A percentile compares a stretch with the other conserved stretches of the same genome.
phyloP scores from a whole-genome alignment of 495 filamentous ascomycete genomes.

The Ascobolus immersus region DNA sequence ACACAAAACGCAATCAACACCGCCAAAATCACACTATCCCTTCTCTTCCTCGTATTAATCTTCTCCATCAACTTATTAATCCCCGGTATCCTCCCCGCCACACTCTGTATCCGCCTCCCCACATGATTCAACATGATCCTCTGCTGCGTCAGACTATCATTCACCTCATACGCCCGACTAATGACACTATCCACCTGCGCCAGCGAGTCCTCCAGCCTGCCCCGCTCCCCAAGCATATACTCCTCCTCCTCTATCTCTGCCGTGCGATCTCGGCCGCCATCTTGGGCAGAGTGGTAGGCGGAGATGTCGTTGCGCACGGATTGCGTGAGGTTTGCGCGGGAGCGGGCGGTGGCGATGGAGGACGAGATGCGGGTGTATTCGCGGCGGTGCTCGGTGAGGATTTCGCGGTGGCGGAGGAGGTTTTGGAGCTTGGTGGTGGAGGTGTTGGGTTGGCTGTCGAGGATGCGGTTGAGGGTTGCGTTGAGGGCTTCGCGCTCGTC shows the following conservation, averaged over 20 bases:
- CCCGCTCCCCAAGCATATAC: slow-evolving; percentile 85
- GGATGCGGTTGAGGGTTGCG: too few relatives aligned
- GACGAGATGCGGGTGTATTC: slow-evolving; percentile 50
- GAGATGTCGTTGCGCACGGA: slow-evolving; percentile 80
- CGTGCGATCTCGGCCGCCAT: too few relatives aligned
- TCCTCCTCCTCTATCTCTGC: slow-evolving; percentile 38
- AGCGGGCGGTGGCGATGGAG: slow-evolving; percentile 43
- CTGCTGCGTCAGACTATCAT: slow-evolving; percentile 71
- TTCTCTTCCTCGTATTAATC: slow-evolving; percentile 83
- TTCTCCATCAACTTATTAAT: slow-evolving; percentile 79
- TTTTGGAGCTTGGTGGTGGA: slow-evolving; percentile 89
- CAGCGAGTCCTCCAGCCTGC: slow-evolving; percentile 61
- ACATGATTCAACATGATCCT: slow-evolving; percentile 64
- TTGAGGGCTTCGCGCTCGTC: too few relatives aligned
- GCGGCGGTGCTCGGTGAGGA: slow-evolving; percentile 61
- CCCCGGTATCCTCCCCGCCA: slow-evolving; percentile 72
- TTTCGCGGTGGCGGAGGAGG: slow-evolving; percentile 71
- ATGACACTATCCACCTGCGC: slow-evolving; percentile 71
- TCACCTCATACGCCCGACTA: slow-evolving; percentile 90
- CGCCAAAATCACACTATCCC: slow-evolving; percentile 84
- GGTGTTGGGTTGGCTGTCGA: too few relatives aligned
- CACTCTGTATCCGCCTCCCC: slow-evolving; percentile 64
- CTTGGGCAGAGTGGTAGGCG: slow-evolving; percentile 46
- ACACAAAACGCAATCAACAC: slow-evolving; percentile 77
- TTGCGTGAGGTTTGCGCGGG: slow-evolving; percentile 72